phyloP scores from a whole-genome alignment of 139 green algal genomes.

The Nannochloris sp. region DNA sequence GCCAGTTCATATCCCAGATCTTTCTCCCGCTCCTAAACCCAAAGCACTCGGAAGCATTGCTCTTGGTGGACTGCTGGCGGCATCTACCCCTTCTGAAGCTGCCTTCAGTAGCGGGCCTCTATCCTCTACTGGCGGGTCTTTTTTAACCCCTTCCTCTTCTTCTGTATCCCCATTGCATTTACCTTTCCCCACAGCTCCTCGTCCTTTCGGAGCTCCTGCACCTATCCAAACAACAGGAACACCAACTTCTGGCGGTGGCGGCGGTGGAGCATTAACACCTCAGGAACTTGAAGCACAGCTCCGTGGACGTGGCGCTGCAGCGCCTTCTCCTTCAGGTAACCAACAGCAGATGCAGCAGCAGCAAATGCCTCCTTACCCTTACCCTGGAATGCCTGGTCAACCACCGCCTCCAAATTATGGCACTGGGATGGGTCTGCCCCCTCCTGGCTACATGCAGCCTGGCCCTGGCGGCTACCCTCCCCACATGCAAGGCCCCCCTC shows the following conservation, averaged over 20 bases:
- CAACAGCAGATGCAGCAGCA: no score
- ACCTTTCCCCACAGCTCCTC: not conserved
- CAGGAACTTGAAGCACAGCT: slow-evolving; percentile 44
- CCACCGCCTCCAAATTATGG: not conserved
- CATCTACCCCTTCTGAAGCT: slow-evolving; percentile 5
- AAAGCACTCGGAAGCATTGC: slow-evolving; percentile 22
- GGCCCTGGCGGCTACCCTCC: not conserved
- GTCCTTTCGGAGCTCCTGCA: not conserved
- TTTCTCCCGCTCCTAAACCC: not conserved
- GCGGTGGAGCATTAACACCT: slow-evolving; percentile 21
- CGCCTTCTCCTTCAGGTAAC: not conserved
- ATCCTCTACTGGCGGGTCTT: no score
- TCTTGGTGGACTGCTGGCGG: slow-evolving; percentile 19
- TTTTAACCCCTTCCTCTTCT: not conserved
- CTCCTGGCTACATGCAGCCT: not conserved
- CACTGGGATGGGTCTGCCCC: not conserved
- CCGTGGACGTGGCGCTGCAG: slow-evolving; percentile 1
- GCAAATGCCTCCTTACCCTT: no score
- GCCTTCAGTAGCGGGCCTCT: not conserved
- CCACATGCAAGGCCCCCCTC: not conserved
- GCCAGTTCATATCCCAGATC: not conserved
- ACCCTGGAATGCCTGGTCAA: not conserved
- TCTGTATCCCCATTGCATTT: not conserved
- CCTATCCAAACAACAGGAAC: no score
- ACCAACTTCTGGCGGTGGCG: no score